Percentiles rank a stretch among this genome's conserved stretches.
Evolutionary conservation across 352 stramenopile species (phyloP).

Genomic region (Phytophthora sojae): DNA sequence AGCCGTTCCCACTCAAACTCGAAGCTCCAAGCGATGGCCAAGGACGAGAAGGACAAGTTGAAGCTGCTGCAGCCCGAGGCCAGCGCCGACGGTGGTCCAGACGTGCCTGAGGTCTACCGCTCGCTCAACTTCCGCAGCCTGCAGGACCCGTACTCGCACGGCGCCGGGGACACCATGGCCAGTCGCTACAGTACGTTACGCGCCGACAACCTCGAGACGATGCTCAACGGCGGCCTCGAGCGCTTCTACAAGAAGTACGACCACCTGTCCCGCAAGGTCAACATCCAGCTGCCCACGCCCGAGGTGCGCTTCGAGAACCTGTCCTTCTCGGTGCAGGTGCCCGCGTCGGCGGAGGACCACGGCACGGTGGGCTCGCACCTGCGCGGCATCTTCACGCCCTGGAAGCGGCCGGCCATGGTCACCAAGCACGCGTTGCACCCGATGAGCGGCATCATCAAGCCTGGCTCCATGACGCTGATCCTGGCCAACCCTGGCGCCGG

Average conservation of each 20-base stretch:
- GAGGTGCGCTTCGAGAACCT: constrained; percentile 77
- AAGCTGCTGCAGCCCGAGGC: constrained; percentile 37
- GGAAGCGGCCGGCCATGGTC: constrained; percentile 38
- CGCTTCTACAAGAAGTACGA: constrained; percentile 83
- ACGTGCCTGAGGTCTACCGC: constrained; percentile 62
- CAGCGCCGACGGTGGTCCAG: constrained; percentile 21
- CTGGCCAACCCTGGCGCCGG: constrained; percentile 75
- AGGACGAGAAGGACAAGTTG: not conserved
- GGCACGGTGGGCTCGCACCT: constrained; percentile 68
- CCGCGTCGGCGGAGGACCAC: constrained; percentile 10
- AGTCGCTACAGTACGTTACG: constrained; percentile 62
- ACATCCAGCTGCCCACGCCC: constrained; percentile 59
- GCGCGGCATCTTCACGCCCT: constrained; percentile 55
- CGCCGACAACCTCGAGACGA: constrained; percentile 61
- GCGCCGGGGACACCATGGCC: constrained; percentile 40
- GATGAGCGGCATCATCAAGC: constrained; percentile 90
- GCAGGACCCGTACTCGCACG: constrained; percentile 56
- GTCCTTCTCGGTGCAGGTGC: constrained; percentile 57
- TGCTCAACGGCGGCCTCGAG: constrained; percentile 67
- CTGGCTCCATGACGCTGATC: constrained; percentile 64
- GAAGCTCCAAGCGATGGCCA: constrained; percentile 1
- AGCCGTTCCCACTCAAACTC: no score
- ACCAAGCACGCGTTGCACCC: constrained; percentile 65
- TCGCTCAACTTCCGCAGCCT: constrained; percentile 72
- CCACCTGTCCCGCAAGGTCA: constrained; percentile 63